Evolutionary conservation across 441 rosid genomes (phyloP).

Genomic region (Erodium moschatum): DNA sequence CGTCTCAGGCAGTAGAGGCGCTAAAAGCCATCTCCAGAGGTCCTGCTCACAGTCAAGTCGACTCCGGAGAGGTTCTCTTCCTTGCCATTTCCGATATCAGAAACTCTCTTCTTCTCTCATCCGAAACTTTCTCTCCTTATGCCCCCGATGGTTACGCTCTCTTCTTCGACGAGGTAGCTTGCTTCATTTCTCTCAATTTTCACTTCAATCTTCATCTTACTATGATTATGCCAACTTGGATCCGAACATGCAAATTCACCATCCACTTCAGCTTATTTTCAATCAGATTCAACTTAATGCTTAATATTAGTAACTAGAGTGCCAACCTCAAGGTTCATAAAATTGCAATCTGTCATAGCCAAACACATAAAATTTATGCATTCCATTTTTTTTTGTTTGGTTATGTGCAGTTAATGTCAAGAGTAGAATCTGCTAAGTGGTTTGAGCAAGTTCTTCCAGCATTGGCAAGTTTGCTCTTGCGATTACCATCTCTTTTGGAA

Average conservation of each 20-base stretch:
- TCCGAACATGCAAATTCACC: neutral
- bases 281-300: neutral
- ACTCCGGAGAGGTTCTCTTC: conserved; percentile 52
- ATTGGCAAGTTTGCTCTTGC: conserved; percentile 51
- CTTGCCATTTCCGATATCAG: conserved; percentile 50
- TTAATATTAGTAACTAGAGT: neutral
- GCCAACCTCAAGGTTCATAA: neutral
- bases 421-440: conserved; percentile 49
- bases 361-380: neutral
- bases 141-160: conserved; percentile 52
- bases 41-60: conserved; percentile 42
- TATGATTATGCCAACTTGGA: neutral
- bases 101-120: conserved; percentile 34
- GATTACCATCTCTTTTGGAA: conserved; percentile 55
- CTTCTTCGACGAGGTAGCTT: conserved; percentile 64
- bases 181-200: neutral
- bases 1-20: conserved; percentile 46
- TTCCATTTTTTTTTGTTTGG: neutral
- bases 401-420: conserved; percentile 40
- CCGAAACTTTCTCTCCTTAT: conserved; percentile 36
- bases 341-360: neutral
- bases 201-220: neutral
- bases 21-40: conserved; percentile 50
- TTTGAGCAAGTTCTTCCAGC: conserved; percentile 55
- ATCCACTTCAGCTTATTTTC: neutral